Evolutionary conservation across 2,329 filamentous ascomycete species (phyloP).

Genomic region (Claviceps sp.): DNA sequence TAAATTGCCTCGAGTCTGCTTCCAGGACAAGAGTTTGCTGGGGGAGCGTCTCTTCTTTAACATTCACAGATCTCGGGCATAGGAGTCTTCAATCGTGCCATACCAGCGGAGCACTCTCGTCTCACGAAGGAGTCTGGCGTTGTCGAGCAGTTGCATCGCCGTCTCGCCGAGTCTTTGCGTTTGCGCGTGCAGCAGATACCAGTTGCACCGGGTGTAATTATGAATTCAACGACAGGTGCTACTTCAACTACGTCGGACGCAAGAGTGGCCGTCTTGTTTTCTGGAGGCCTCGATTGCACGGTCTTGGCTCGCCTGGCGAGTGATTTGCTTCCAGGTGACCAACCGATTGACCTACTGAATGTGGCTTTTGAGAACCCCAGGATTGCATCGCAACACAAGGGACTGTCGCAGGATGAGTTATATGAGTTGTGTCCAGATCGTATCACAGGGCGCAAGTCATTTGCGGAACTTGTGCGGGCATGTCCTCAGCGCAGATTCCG

Average conservation of each 20-base stretch:
- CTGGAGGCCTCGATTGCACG: slow-evolving; percentile 87
- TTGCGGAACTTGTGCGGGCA: slow-evolving; percentile 54
- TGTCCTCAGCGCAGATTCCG: slow-evolving; percentile 66
- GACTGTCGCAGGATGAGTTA: slow-evolving; percentile 21
- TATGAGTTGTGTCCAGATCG: slow-evolving; percentile 87
- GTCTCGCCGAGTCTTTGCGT: slow-evolving; percentile 47
- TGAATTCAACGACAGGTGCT: too few species aligned
- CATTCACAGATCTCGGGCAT: slow-evolving; percentile 36
- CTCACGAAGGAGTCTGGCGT: slow-evolving; percentile 26
- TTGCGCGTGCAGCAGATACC: slow-evolving; percentile 55
- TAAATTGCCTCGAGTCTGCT: neutral
- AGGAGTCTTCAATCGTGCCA: slow-evolving; percentile 35
- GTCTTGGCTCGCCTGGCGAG: slow-evolving; percentile 70
- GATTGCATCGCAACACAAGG: slow-evolving; percentile 42
- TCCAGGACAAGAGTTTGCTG: slow-evolving; percentile 11
- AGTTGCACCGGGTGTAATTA: slow-evolving; percentile 28
- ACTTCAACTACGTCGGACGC: slow-evolving; percentile 21
- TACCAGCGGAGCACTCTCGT: slow-evolving; percentile 21
- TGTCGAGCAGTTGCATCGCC: slow-evolving; percentile 37
- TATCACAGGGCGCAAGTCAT: slow-evolving; percentile 68
- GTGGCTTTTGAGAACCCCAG: slow-evolving; percentile 94
- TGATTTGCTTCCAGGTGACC: slow-evolving; percentile 53
- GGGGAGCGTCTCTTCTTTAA: slow-evolving; percentile 22
- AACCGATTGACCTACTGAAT: slow-evolving; percentile 78
- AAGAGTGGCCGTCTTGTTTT: slow-evolving; percentile 73